Percentiles rank a stretch among this genome's conserved stretches.
Evolutionary conservation across 495 filamentous ascomycete species (phyloP).

Genomic region (Penicillium longicatenatum): DNA sequence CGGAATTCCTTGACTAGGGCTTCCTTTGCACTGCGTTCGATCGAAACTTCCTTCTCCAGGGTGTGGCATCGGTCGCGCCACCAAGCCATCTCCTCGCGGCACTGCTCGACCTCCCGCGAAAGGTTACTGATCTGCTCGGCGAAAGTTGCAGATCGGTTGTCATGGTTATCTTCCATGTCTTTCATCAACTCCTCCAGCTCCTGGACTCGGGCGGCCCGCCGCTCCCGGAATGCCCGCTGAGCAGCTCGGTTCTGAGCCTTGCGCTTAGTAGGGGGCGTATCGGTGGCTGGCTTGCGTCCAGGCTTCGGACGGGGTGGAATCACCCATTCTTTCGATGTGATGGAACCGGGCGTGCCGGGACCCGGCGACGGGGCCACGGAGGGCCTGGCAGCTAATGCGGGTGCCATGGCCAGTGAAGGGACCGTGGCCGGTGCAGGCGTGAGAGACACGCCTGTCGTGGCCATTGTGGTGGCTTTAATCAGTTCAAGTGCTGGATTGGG

Average conservation of each 20-base stretch:
- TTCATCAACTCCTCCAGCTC: constrained; percentile 86
- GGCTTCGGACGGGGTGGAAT: constrained; percentile 88
- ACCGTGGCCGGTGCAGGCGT: constrained; percentile 34
- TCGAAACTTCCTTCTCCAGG: constrained; percentile 49
- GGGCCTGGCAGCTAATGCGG: constrained; percentile 39
- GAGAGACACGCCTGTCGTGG: constrained; percentile 36
- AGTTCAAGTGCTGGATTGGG: constrained; percentile 19
- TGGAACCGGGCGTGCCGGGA: constrained; percentile 45
- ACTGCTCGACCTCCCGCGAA: constrained; percentile 54
- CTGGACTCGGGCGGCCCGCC: constrained; percentile 78
- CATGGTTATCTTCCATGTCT: constrained; percentile 57
- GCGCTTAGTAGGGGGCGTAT: constrained; percentile 87
- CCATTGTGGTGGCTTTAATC: constrained; percentile 31
- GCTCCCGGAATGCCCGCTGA: constrained; percentile 87
- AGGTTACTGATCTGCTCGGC: constrained; percentile 50
- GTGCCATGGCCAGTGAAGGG: constrained; percentile 34
- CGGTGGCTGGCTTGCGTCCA: constrained; percentile 89
- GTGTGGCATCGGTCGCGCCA: constrained; percentile 52
- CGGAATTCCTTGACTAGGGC: constrained; percentile 44
- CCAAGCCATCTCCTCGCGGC: constrained; percentile 46
- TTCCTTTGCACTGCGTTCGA: constrained; percentile 47
- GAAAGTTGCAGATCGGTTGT: constrained; percentile 44
- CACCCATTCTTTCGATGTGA: constrained; percentile 83
- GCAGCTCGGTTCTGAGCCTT: constrained; percentile 94
- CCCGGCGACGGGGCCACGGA: constrained; percentile 44